Base-by-base conservation (phyloP, 2,329 filamentous ascomycete genomes). In the Colletotrichum sp. region DNA sequence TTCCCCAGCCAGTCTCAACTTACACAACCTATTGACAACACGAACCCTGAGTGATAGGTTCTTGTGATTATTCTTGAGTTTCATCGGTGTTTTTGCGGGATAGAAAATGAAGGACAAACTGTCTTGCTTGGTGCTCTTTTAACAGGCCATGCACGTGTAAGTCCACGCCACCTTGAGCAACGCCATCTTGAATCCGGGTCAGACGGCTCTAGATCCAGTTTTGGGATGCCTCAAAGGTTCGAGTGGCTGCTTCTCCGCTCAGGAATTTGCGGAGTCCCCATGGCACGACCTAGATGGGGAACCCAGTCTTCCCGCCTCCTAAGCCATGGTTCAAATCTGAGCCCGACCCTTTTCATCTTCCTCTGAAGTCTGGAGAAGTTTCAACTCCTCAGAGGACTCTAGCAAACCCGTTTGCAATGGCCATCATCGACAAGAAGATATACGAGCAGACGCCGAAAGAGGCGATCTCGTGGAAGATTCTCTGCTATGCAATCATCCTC, bases 341-440 rank as follows among this genome's bases (percentile, higher is more conserved):
- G 27, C 9, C 30, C n/a, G 5, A 22, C 8, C 60, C 32, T 30
- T 32, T 63, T 1, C 60, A 22, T 34, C 19, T 63, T 27, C 2
- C 25, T 59, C 8, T 11, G 13, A n/a, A 4, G 27, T 19, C 22
- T 32, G n/a, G 60, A 63, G 32, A 63, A 36, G n/a, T 63, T 36
- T 63, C n/a, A 63, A 15, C 25, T 28, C 55, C 2, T 28, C 15
- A 19, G 25, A 9, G 15, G 2, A 13, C 3, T 6, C 5, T 28
- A 0, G 55, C 5, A 3, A 16, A 22, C 1, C 13, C 16, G 1
- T 22, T 34, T 25, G 22, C 61, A 30, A 34, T 66, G 64, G 36
- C 39, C 12, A 48, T 66, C 16, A 66, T 66, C 39, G 64, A 66
- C 39, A 48, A 52, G 39, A 66, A 52, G 27, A 30, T 66, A 6